These are phyloP conservation scores for Cryptosporidium sp. DNA, from an alignment of 169 alveolate species.

Conservation along the genomic window DNA sequence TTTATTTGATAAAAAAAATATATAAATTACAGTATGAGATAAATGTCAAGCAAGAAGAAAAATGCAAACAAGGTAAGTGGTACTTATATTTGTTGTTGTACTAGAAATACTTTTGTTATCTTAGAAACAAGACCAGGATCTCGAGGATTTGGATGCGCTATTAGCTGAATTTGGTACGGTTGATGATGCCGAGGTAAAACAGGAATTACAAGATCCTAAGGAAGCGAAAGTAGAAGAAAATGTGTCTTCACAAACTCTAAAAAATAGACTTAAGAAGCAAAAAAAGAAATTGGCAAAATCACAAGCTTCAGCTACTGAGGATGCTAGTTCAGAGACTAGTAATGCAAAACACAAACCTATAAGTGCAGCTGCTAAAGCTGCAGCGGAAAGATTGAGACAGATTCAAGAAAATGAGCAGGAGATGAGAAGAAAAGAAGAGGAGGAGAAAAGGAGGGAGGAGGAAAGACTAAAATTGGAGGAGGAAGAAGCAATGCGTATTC, in stretches of 20 bases:
- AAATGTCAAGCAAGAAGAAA: conserved; percentile 66
- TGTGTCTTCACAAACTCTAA: conserved; percentile 64
- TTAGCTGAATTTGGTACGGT: conserved; percentile 58
- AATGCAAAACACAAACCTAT: conserved; percentile 8
- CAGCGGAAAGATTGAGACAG: conserved; percentile 84
- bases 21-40: not conserved
- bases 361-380: conserved; percentile 81
- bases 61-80: conserved; percentile 60
- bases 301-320: conserved; percentile 11
- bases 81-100: not conserved
- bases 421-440: conserved; percentile 81
- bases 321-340: not conserved
- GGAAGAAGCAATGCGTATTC: conserved; percentile 79
- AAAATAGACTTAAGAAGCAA: conserved; percentile 64
- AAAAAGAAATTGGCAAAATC: conserved; percentile 67
- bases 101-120: not conserved
- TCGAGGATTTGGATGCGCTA: conserved; percentile 64
- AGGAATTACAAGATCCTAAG: not conserved
- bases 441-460: conserved; percentile 82
- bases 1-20: not conserved
- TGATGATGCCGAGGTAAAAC: not conserved
- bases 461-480: conserved; percentile 83
- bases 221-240: conserved; percentile 32
- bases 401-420: conserved; percentile 80
- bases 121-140: conserved; percentile 27